Conservation (phyloP, 805 yeast species). For the Torulaspora quercuum region DNA sequence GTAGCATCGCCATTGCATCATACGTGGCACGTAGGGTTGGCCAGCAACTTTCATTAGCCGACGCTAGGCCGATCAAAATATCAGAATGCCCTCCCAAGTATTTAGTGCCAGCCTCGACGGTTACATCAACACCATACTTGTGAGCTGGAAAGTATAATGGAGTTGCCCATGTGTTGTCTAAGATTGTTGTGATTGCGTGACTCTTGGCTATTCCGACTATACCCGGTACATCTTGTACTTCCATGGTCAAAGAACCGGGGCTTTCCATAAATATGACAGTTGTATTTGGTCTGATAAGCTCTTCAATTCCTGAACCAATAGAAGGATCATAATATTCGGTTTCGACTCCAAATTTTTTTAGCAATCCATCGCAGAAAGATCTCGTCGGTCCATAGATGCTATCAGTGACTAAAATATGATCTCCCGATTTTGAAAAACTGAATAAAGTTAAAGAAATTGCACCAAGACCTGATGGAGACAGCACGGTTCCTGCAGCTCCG, state of each 20-base stretch:
- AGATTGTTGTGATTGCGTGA: conserved; percentile 12
- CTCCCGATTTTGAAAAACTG: conserved; percentile 14
- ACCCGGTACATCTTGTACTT: conserved; percentile 15
- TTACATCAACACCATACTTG: conserved; percentile 14
- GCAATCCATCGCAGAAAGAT: conserved; percentile 8
- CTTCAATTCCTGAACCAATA: conserved; percentile 13
- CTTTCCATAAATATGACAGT: conserved; percentile 15
- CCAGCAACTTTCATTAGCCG: conserved; percentile 12
- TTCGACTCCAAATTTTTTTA: conserved; percentile 9
- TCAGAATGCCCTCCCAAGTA: conserved; percentile 20
- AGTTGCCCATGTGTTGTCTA: conserved; percentile 21
- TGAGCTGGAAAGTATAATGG: conserved; percentile 16
- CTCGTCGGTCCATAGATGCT: conserved; percentile 18
- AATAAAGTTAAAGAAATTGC: conserved; percentile 14
- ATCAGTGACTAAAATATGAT: conserved; percentile 14
- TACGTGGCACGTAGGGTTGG: conserved; percentile 12
- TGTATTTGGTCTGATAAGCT: conserved; percentile 13
- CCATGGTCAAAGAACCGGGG: conserved; percentile 18
- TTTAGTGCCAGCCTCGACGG: conserved; percentile 18
- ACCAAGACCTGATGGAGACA: conserved; percentile 17
- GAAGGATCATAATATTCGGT: conserved; percentile 16
- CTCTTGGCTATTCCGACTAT: conserved; percentile 12
- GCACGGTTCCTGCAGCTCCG: conserved; percentile 17
- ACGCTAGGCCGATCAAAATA: conserved; percentile 13
- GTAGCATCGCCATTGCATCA: conserved; percentile 11